Conservation (phyloP, 78 protist species). For the Fonticula alba region DNA sequence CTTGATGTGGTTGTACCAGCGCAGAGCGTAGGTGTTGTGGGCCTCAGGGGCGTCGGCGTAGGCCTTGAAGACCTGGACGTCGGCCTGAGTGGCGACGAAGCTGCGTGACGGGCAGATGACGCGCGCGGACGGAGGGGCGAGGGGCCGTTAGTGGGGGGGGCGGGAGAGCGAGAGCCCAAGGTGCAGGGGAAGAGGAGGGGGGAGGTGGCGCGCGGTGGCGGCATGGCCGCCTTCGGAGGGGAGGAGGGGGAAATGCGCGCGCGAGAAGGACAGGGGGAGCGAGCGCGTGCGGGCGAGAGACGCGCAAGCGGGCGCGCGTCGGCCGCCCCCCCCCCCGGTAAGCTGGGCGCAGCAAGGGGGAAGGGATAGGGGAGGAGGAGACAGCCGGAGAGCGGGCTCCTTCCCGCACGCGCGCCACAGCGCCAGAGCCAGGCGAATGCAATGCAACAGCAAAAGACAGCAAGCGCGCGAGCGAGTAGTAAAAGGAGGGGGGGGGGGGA, state of each 20-base stretch:
- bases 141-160: too few relatives aligned
- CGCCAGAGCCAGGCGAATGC: background rate
- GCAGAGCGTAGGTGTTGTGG: slow-evolving; percentile 30
- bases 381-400: background rate
- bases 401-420: background rate
- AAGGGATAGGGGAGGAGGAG: background rate
- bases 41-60: slow-evolving; percentile 26
- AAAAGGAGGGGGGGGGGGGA: background rate
- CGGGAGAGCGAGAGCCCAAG: background rate
- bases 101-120: slow-evolving; percentile 1
- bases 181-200: background rate
- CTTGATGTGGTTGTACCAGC: slow-evolving; percentile 48
- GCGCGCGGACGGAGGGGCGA: background rate
- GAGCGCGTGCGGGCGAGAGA: background rate
- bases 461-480: background rate
- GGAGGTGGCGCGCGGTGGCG: background rate
- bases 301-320: background rate
- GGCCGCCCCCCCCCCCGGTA: too few relatives aligned
- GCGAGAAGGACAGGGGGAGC: too few relatives aligned
- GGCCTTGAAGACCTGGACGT: slow-evolving; percentile 26
- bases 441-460: background rate
- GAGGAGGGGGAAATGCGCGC: too few relatives aligned
- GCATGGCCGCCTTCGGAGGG: background rate
- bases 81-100: slow-evolving; percentile 40
- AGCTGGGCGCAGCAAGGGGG: too few relatives aligned